phyloP scores from a whole-genome alignment of 2,329 filamentous ascomycete genomes.

The Mariannaea sp. region DNA sequence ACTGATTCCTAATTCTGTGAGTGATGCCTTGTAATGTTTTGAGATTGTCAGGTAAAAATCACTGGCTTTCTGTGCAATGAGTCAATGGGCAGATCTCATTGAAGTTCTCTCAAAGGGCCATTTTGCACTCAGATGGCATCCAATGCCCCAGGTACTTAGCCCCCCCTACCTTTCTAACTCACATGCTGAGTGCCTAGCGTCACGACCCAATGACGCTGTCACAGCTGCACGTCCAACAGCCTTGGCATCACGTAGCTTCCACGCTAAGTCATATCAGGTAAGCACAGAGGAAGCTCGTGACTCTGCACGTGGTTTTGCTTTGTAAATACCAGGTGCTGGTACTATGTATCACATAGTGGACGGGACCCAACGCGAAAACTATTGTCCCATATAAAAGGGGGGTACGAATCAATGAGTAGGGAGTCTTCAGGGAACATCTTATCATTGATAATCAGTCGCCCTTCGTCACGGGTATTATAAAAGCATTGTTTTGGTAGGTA shows the following conservation, averaged over 20 bases:
- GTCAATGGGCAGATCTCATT: conserved; percentile 5
- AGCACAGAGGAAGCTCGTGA: conserved; percentile 10
- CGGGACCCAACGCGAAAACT: too few species aligned
- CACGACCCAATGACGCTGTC: not conserved
- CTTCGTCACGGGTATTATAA: too few species aligned
- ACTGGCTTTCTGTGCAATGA: not conserved
- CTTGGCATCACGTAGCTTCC: conserved; percentile 1
- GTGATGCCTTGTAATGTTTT: conserved; percentile 2
- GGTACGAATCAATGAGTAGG: too few species aligned
- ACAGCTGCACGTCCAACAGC: too few species aligned
- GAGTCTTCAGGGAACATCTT: too few species aligned
- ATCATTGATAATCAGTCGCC: too few species aligned
- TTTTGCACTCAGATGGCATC: not conserved
- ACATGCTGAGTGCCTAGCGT: not conserved
- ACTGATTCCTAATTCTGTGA: conserved; percentile 12
- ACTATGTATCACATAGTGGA: too few species aligned
- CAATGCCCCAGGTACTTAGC: not conserved
- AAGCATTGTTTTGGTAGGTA: too few species aligned
- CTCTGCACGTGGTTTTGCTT: conserved; percentile 18
- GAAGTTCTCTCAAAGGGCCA: not conserved
- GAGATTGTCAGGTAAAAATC: conserved; percentile 1
- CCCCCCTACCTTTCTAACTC: not conserved
- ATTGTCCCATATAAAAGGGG: too few species aligned
- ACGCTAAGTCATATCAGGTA: conserved; percentile 7
- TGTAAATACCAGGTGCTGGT: too few species aligned